Base-by-base conservation (phyloP, 2,329 filamentous ascomycete species). In the Cordyceps javanica region DNA sequence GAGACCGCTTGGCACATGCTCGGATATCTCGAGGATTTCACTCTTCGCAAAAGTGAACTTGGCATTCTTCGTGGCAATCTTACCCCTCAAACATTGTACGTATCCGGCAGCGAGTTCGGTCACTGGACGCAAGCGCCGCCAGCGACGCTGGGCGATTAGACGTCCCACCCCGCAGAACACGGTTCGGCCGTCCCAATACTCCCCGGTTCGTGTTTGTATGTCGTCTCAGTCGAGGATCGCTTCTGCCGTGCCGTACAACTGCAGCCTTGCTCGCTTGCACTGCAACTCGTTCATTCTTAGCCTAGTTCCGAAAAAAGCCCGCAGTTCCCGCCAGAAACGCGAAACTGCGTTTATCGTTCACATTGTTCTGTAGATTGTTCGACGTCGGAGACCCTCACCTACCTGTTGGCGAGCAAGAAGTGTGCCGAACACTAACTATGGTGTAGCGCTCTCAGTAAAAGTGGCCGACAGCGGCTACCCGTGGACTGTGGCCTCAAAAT, bases 71-170 rank as follows among this genome's bases (percentile, higher is more conserved):
- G 16, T 62, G 60, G 61, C 63, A 66, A 62, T 66, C 74, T 64
- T 76, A 77, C 75, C 73, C 71, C 75, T 75, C 67, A 73, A 71
- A 69, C 70, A 72, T 72, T 61, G 64, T 70, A 65, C 62, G 57
- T 23, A 66, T 62, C 32, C 44, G 60, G 54, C 13, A 57, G 57
- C 58, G 26, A 45, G 48, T 42, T 49, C 58, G 62, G 59, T 57
- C 23, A 46, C 59, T 58, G 63, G 57, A 60, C 64, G 61, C 64
- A 64, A 64, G 52, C 21, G 62, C 61, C 59, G 59, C n/a, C 60
- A 60, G 54, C 44, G 28, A 21, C 49, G 54, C 54, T 49, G 34
- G 54, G 44, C 54, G 19, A 49, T 42, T 41, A 30, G 34, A 30
- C 52, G 52, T 48, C 42, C 13, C 21, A 46, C 54, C 48, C 50